Base-by-base conservation (phyloP, 1,139 yeast genomes). In the Petasospora rhodanensis region DNA sequence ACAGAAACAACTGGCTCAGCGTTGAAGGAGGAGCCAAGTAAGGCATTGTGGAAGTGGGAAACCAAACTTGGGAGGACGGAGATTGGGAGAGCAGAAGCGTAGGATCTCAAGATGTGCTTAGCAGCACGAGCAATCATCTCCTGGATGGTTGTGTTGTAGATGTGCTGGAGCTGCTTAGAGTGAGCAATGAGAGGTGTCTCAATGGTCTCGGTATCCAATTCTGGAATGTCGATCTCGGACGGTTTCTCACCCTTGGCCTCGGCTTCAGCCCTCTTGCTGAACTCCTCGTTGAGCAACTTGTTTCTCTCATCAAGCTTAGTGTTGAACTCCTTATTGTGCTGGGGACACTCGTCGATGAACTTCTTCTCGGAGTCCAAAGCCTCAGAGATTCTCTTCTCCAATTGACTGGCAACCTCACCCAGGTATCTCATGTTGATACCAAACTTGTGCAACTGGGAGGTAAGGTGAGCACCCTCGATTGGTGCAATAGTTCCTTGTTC, bases 371-470 rank as follows among this genome's bases (percentile, higher is more conserved):
- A 42, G 6, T 42, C 35, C 21, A 53, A 43, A 14, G 39, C 32
- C 4, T 44, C 35, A 7, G 33, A 28, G 15, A 43, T 40, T 28
- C 29, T 58, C 38, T 56, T 51, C 21, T 41, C 37, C 18, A 51
- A 19, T 20, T 34, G 26, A 14, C 54, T 54, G 14, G 78, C 79
- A 50, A 80, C 54, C 32, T 58, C 62, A 41, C 96, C 96, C 51
- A 91, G 68, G 54, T 91, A 89, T 62, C 98, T 81, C 64, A 89
- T 57, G 58, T 86, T 89, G 55, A 91, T 80, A 67, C 98, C 98
- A 34, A 68, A 66, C 48, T 73, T 73, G 59, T 91, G 98, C 59
- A 91, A 61, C 35, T 70, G 58, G 25, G 68, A 65, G 19, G 86
- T 65, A 51, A 91, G 71, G 49, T 87, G 91, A 5, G 62, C 55